Percentiles rank a stretch among this genome's conserved stretches.
These are phyloP conservation scores for Citrus cavaleriei DNA, from an alignment of 345 rosid genomes.

Conservation along the genomic window DNA sequence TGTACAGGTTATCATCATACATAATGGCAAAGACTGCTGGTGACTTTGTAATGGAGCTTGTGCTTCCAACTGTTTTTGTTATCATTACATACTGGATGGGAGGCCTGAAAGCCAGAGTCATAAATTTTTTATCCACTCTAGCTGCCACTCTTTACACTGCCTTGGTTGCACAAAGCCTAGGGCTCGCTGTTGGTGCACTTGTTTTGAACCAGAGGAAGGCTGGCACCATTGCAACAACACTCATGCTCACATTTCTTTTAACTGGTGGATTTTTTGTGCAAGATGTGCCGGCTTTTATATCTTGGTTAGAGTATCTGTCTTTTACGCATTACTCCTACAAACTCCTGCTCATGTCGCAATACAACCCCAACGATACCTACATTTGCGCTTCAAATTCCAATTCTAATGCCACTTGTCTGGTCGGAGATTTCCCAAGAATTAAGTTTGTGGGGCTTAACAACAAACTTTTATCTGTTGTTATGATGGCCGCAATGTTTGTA, in stretches of 20 bases:
- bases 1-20: conserved; percentile 61
- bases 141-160: conserved; percentile 34
- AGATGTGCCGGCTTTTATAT: conserved; percentile 42
- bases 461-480: conserved; percentile 23
- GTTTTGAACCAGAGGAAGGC: conserved; percentile 48
- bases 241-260: conserved; percentile 41
- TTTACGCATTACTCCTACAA: conserved; percentile 40
- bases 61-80: conserved; percentile 54
- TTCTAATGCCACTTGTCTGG: conserved; percentile 22
- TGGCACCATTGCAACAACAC: conserved; percentile 34
- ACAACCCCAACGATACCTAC: conserved; percentile 31
- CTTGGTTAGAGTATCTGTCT: conserved; percentile 50
- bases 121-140: conserved; percentile 46
- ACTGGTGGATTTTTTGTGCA: conserved; percentile 52
- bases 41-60: conserved; percentile 78
- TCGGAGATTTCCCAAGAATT: conserved; percentile 41
- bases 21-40: conserved; percentile 57
- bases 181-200: conserved; percentile 58
- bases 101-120: conserved; percentile 42
- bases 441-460: conserved; percentile 41
- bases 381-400: conserved; percentile 18
- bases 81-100: conserved; percentile 73
- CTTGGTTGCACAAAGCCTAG: conserved; percentile 55
- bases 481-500: conserved; percentile 40
- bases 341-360: conserved; percentile 49